A percentile compares a stretch with the other conserved stretches of the same genome.
These are phyloP conservation scores for Fragilariopsis cylindrus DNA, from an alignment of 108 stramenopile species.

Conservation along the genomic window DNA sequence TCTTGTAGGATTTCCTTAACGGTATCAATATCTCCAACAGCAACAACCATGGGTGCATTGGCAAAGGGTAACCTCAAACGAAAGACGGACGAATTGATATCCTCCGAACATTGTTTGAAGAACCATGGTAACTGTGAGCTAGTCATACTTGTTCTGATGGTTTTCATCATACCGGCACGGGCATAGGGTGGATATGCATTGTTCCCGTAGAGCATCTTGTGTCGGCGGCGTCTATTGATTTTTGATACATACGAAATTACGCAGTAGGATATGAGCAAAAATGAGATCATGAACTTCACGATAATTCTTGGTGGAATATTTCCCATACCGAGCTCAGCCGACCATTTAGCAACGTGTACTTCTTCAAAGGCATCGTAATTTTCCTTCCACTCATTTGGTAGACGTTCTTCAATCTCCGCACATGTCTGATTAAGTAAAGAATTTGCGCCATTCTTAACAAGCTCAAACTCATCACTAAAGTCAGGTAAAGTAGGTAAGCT, in stretches of 20 bases:
- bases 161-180: slow-evolving; percentile 8
- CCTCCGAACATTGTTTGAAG: slow-evolving; percentile 30
- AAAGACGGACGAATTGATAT: slow-evolving; percentile 28
- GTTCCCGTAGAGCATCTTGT: slow-evolving; percentile 29
- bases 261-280: not conserved
- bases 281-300: not conserved
- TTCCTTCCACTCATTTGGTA: slow-evolving; percentile 12
- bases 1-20: slow-evolving; percentile 45
- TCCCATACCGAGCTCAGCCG: not conserved
- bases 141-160: not conserved
- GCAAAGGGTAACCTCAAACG: slow-evolving; percentile 29
- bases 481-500: slow-evolving; percentile 1
- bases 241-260: not conserved
- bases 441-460: not conserved
- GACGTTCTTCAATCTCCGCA: slow-evolving; percentile 10
- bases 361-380: slow-evolving; percentile 5
- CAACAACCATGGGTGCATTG: slow-evolving; percentile 31
- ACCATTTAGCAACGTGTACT: slow-evolving; percentile 3
- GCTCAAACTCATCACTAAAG: not conserved
- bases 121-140: slow-evolving; percentile 24
- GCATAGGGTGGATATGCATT: slow-evolving; percentile 33
- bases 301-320: not conserved
- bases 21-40: slow-evolving; percentile 38
- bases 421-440: not conserved
- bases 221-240: slow-evolving; percentile 7